Evolutionary conservation across 129 eudicot species (phyloP).

Genomic region (Logfia minima): DNA sequence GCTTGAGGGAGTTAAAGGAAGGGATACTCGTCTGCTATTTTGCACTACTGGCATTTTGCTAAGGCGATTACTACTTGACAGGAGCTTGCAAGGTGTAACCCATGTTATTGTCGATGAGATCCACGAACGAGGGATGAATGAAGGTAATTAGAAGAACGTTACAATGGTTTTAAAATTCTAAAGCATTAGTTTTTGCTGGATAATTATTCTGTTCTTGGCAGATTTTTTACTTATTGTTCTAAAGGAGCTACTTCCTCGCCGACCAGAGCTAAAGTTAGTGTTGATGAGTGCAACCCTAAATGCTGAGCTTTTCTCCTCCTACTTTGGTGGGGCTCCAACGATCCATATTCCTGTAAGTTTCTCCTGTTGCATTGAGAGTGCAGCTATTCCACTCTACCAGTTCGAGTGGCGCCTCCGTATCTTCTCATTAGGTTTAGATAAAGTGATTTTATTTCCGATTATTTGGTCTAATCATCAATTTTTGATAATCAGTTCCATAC

Average conservation of each 20-base stretch:
- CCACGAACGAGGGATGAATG: conserved; percentile 99
- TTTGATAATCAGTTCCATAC: neutral
- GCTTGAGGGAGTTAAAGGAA: conserved; percentile 92
- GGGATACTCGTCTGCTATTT: conserved; percentile 92
- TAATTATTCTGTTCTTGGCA: conserved; percentile 35
- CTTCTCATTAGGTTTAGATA: neutral
- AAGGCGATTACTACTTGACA: conserved; percentile 84
- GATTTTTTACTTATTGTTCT: conserved; percentile 96
- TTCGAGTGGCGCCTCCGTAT: neutral
- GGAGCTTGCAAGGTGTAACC: conserved; percentile 82
- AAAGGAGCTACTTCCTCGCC: conserved; percentile 96
- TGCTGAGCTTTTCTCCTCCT: conserved; percentile 95
- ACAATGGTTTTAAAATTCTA: neutral
- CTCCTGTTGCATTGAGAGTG: neutral
- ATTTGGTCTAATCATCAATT: conserved; percentile 7
- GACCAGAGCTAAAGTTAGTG: conserved; percentile 82
- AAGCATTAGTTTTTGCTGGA: conserved; percentile 11
- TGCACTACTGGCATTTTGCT: conserved; percentile 95
- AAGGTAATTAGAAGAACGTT: conserved; percentile 48
- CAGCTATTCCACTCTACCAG: neutral
- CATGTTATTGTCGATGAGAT: conserved; percentile 97
- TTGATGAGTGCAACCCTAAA: conserved; percentile 97
- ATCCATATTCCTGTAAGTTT: conserved; percentile 84
- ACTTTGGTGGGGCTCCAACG: conserved; percentile 91
- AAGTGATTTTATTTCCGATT: neutral